Percentiles rank a stretch among this genome's conserved stretches.
These are phyloP conservation scores for Phragmites australis DNA, from an alignment of 176 grass and related monocot species.

Conservation along the genomic window DNA sequence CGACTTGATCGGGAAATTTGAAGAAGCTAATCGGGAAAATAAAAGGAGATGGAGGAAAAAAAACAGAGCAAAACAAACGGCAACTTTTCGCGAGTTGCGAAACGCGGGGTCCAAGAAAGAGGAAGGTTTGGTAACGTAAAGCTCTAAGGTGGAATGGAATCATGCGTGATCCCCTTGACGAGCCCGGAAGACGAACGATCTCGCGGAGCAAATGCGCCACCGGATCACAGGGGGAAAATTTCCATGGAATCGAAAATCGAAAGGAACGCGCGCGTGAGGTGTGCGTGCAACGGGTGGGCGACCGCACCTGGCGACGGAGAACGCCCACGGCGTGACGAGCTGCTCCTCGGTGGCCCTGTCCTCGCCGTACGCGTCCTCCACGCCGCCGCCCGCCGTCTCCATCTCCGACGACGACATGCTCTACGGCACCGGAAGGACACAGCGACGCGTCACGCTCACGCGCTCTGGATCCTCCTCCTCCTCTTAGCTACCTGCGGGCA, in stretches of 20 bases:
- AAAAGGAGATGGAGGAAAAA: neutral
- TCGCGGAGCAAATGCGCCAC: neutral
- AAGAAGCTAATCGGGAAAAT: too few species aligned
- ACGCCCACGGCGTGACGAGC: slow-evolving; percentile 77
- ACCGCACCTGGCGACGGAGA: slow-evolving; percentile 85
- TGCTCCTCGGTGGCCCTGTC: slow-evolving; percentile 94
- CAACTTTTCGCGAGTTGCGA: neutral
- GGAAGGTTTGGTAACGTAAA: neutral
- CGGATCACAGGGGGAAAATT: too few species aligned
- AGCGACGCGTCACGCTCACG: too few species aligned
- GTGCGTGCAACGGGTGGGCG: fast-evolving
- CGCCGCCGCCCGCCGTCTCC: slow-evolving; percentile 62
- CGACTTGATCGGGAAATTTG: neutral
- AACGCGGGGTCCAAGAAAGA: neutral
- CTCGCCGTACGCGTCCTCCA: slow-evolving; percentile 72
- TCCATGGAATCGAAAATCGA: neutral
- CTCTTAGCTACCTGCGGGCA: too few species aligned
- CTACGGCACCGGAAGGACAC: neutral
- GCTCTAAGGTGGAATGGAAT: neutral
- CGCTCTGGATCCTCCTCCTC: too few species aligned
- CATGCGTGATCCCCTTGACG: neutral
- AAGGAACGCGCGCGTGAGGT: neutral
- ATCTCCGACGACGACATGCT: slow-evolving; percentile 19
- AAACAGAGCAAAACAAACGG: neutral
- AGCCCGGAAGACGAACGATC: too few species aligned